Percentiles rank a stretch among this genome's conserved stretches.
These are phyloP conservation scores for Fusarium sp. DNA, from an alignment of 2,329 filamentous ascomycete species.

Conservation along the genomic window DNA sequence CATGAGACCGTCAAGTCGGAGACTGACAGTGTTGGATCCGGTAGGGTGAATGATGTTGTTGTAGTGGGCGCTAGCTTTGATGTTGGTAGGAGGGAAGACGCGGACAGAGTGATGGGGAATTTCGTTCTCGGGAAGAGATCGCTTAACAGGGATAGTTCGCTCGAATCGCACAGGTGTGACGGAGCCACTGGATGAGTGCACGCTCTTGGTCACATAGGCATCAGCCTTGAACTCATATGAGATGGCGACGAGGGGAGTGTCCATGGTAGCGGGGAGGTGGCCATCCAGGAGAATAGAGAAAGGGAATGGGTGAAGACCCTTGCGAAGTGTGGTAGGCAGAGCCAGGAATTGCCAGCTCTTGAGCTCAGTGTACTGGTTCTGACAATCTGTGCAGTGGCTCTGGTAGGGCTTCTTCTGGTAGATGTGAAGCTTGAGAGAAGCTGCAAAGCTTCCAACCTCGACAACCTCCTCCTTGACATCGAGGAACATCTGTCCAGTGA, in stretches of 20 bases:
- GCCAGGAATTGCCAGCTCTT: constrained; percentile 82
- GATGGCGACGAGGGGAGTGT: constrained; percentile 76
- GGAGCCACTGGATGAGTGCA: constrained; percentile 46
- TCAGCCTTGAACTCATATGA: constrained; percentile 81
- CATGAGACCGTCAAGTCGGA: constrained; percentile 88
- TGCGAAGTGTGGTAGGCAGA: constrained; percentile 59
- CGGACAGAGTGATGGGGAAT: constrained; percentile 88
- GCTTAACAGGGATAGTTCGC: constrained; percentile 76
- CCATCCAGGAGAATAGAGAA: constrained; percentile 90
- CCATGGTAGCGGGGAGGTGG: constrained; percentile 83
- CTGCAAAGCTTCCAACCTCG: constrained; percentile 76
- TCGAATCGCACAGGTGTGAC: constrained; percentile 69
- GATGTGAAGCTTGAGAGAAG: constrained; percentile 75
- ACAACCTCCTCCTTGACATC: constrained; percentile 72
- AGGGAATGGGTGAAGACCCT: constrained; percentile 78
- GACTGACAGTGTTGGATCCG: constrained; percentile 79
- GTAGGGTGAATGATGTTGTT: constrained; percentile 87
- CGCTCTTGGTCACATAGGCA: constrained; percentile 67
- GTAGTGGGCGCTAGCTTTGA: constrained; percentile 85
- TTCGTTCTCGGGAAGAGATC: constrained; percentile 78
- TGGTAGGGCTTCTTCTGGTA: constrained; percentile 85
- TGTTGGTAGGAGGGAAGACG: constrained; percentile 95
- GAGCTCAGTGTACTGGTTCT: constrained; percentile 75
- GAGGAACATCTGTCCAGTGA: constrained; percentile 84
- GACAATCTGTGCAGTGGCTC: constrained; percentile 80